These are phyloP conservation scores for Psilocybe subaeruginosa DNA, from an alignment of 768 basidiomycete genomes.

Conservation along the genomic window DNA sequence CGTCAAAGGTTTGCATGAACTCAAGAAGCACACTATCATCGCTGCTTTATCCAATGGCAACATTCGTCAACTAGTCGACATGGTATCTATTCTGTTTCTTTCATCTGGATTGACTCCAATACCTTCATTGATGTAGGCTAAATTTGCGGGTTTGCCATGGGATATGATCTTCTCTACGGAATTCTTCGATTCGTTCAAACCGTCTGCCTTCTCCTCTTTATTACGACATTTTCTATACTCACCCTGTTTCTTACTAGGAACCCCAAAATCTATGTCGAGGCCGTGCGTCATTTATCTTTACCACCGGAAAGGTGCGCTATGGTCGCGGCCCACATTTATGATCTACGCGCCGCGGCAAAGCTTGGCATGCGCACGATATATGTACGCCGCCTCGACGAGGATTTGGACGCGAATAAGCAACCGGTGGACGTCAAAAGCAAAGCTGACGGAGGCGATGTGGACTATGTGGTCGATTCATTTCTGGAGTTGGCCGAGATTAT, in stretches of 20 bases:
- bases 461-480: constrained; percentile 56
- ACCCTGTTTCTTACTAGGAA: constrained; percentile 36
- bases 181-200: constrained; percentile 67
- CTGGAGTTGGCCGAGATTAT: constrained; percentile 43
- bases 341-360: constrained; percentile 54
- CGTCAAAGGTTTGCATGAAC: constrained; percentile 44
- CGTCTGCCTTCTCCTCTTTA: constrained; percentile 38
- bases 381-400: constrained; percentile 53
- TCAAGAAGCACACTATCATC: constrained; percentile 56
- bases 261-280: constrained; percentile 52
- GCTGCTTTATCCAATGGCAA: constrained; percentile 68
- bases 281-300: constrained; percentile 50
- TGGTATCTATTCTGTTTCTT: not conserved
- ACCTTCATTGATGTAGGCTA: constrained; percentile 45
- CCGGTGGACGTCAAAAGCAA: constrained; percentile 42
- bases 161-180: constrained; percentile 64
- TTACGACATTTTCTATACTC: not conserved
- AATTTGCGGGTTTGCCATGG: constrained; percentile 63
- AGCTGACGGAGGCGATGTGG: constrained; percentile 59
- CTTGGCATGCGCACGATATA: constrained; percentile 64
- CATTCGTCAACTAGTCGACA: constrained; percentile 49
- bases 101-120: too few species aligned
- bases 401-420: constrained; percentile 15
- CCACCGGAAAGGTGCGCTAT: constrained; percentile 56
- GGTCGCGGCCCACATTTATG: constrained; percentile 66